Conservation (phyloP, 352 stramenopile species). For the Globisporangium parvum region DNA sequence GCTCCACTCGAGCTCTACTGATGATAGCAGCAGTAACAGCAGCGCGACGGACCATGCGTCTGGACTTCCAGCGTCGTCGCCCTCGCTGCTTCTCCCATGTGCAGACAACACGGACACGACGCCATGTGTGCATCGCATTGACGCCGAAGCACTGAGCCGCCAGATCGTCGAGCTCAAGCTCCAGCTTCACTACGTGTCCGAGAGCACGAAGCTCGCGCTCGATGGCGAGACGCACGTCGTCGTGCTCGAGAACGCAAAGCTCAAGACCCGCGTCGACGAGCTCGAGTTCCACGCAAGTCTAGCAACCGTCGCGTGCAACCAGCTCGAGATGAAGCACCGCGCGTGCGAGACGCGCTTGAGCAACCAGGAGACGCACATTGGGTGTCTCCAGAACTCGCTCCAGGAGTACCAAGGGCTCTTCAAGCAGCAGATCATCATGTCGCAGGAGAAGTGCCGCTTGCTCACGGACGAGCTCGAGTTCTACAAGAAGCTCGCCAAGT, state of each 20-base stretch:
- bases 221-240: slow-evolving; percentile 58
- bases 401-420: slow-evolving; percentile 78
- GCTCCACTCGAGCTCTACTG: no score
- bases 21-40: no score
- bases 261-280: slow-evolving; percentile 70
- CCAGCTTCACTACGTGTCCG: slow-evolving; percentile 61
- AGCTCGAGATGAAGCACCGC: slow-evolving; percentile 66
- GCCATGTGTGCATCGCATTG: slow-evolving; percentile 45
- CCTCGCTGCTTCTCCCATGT: background rate
- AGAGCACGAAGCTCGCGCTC: slow-evolving; percentile 52
- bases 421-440: slow-evolving; percentile 81
- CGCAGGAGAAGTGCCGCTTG: slow-evolving; percentile 68
- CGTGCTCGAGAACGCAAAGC: slow-evolving; percentile 55
- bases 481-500: slow-evolving; percentile 77
- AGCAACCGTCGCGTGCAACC: slow-evolving; percentile 46
- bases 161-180: slow-evolving; percentile 78
- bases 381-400: slow-evolving; percentile 66
- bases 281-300: slow-evolving; percentile 65
- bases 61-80: background rate
- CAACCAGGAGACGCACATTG: slow-evolving; percentile 71
- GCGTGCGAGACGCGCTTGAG: slow-evolving; percentile 58
- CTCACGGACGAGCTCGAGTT: slow-evolving; percentile 76
- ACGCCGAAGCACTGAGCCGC: slow-evolving; percentile 51
- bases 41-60: background rate
- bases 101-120: slow-evolving; percentile 11